A percentile compares a stretch with the other conserved stretches of the same genome.
Evolutionary conservation across 768 basidiomycete species (phyloP).

Genomic region (Leccinum boreale): DNA sequence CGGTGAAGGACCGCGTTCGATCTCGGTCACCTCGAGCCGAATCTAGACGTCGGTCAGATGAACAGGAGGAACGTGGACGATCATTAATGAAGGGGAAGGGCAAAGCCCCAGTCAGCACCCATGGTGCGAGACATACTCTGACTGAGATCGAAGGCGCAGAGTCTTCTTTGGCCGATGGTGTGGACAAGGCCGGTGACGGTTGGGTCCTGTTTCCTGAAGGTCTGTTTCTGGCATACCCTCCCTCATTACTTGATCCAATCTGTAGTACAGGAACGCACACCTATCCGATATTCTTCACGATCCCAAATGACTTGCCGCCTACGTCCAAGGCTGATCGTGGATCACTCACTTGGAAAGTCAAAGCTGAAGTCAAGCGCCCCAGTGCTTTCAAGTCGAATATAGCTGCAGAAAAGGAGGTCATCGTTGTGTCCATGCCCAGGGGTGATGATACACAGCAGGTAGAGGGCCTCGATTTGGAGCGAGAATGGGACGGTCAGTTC

Average conservation of each 20-base stretch:
- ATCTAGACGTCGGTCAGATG: constrained; percentile 1
- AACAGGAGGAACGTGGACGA: constrained; percentile 30
- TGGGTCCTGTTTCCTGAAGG: constrained; percentile 93
- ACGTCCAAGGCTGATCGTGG: constrained; percentile 74
- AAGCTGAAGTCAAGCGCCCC: constrained; percentile 78
- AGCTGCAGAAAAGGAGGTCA: constrained; percentile 65
- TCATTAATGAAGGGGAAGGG: constrained; percentile 28
- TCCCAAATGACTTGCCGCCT: constrained; percentile 79
- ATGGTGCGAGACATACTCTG: constrained; percentile 2
- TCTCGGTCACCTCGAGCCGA: constrained; percentile 40
- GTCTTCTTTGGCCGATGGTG: constrained; percentile 7
- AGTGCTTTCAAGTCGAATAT: constrained; percentile 78
- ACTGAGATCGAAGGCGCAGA: constrained; percentile 35
- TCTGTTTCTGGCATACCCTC: constrained; percentile 28
- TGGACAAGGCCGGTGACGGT: constrained; percentile 40
- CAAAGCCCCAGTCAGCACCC: constrained; percentile 14
- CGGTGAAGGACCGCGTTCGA: constrained; percentile 41
- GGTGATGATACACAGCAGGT: constrained; percentile 54
- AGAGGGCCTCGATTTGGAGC: constrained; percentile 77
- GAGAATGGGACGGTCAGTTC: constrained; percentile 88
- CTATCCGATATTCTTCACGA: constrained; percentile 93
- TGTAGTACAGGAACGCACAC: constrained; percentile 74
- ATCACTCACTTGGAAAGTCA: constrained; percentile 73
- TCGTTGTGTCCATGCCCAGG: constrained; percentile 64
- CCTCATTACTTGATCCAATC: constrained; percentile 44